phyloP scores from a whole-genome alignment of 2,329 filamentous ascomycete species.

The Elsinoe arachidis region DNA sequence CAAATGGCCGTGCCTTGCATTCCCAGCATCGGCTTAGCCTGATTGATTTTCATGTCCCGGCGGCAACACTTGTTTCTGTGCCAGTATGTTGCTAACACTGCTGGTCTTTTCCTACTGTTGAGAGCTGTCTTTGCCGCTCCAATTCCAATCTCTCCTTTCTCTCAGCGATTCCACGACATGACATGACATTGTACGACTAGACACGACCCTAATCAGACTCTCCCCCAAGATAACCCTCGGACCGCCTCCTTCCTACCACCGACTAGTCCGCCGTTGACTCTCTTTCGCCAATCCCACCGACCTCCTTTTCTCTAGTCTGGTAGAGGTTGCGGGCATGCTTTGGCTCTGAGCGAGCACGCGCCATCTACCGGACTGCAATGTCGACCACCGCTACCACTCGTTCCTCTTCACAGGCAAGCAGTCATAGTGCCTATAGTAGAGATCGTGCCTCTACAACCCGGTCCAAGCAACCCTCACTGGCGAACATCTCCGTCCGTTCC shows the following conservation, averaged over 20 bases:
- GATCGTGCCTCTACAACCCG: not conserved
- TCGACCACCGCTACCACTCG: constrained; percentile 2
- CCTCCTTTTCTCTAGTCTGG: constrained; percentile 8
- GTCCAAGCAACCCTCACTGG: constrained; percentile 25
- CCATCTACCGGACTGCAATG: not conserved
- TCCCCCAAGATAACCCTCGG: not conserved
- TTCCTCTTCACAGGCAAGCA: constrained; percentile 12
- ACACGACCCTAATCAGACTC: constrained; percentile 5
- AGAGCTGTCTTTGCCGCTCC: not conserved
- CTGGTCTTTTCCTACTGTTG: not conserved
- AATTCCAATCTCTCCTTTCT: constrained; percentile 2
- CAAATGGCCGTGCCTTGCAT: too few species aligned
- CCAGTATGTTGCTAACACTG: not conserved
- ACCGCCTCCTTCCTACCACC: not conserved
- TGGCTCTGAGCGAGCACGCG: not conserved
- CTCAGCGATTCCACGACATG: not conserved
- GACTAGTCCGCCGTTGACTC: constrained; percentile 7
- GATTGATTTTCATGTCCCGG: too few species aligned
- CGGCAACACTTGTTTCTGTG: not conserved
- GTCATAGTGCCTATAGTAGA: constrained; percentile 1
- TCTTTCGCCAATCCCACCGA: not conserved
- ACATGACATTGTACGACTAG: constrained; percentile 10
- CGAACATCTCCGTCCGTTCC: constrained; percentile 34
- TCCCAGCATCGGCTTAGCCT: too few species aligned
- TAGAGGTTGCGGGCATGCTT: constrained; percentile 4